Evolutionary conservation across 2,329 filamentous ascomycete species (phyloP), one percentile per base, ranked within the genome.

Genomic region (Curvularia sp.): DNA sequence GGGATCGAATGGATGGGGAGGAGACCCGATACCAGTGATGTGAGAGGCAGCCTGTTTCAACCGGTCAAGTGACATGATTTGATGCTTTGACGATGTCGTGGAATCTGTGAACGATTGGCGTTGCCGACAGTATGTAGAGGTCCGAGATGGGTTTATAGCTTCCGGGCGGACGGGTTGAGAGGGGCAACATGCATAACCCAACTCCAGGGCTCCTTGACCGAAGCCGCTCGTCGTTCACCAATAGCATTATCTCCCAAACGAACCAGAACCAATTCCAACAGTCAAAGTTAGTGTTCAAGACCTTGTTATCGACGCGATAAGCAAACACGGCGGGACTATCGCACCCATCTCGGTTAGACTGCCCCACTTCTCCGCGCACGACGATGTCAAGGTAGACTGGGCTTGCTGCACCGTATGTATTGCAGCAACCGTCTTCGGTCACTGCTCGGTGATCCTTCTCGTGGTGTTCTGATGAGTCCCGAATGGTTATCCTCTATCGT

Each of bases 1-100:
- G 52, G 92, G 92, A 71, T 96, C 92, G 63, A 95, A 85, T 5
- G 92, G 92, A 71, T 96, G 88, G 34, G 85, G 83, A 49, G 81
- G 80, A 36, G 80, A 71, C 19, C 80, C 71, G 25, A 82, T 80
- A 55, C 85, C 86, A 52, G 82, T 84, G 69, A 90, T 77, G 69
- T 89, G 87, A 53, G 83, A 80, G 64, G 86, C 80, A 71, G 89
- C 80, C 70, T 88, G 86, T 78, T 86, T 86, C 45, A 89, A 79
- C 67, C 86, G 83, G 67, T 88, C 85, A 65, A 88, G 81, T 65
- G 86, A 85, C 85, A 87, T 87, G 72, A 57, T 76, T 64, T 59
- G 25, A 15, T 87, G 72, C 57, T 76, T 64, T 59, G 25, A 13
- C 36, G 50, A 23, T 52, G 48, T 23, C 54, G 46, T 28, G 38